Evolutionary conservation across 768 basidiomycete genomes (phyloP).

Genomic region (Candolleomyces efflorescens): DNA sequence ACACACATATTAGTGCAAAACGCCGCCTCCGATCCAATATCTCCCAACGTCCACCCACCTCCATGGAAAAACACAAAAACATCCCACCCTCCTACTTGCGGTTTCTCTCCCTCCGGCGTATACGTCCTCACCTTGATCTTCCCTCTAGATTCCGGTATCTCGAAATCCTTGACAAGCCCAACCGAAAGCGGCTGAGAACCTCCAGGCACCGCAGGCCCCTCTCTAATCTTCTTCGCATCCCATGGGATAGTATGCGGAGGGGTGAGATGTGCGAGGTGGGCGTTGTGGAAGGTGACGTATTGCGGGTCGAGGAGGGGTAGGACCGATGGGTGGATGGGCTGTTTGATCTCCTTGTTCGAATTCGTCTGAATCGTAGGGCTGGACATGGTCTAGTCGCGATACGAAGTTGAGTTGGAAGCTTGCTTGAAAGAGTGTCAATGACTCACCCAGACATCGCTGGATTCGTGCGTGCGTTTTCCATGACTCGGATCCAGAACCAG

Average conservation of each 20-base stretch:
- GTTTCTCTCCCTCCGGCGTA: constrained; percentile 51
- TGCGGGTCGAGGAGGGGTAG: constrained; percentile 57
- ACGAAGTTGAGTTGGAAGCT: too few species aligned
- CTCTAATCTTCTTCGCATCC: constrained; percentile 49
- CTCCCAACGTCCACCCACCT: constrained; percentile 77
- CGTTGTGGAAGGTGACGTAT: constrained; percentile 60
- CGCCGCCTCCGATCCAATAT: constrained; percentile 52
- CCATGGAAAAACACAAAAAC: constrained; percentile 74
- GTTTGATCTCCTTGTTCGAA: constrained; percentile 12
- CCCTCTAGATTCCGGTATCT: constrained; percentile 24
- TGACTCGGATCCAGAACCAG: too few species aligned
- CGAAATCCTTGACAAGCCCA: constrained; percentile 49
- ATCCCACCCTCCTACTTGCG: constrained; percentile 63
- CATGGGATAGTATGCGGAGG: constrained; percentile 58
- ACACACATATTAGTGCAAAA: constrained; percentile 61
- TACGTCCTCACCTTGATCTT: constrained; percentile 58
- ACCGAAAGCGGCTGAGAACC: constrained; percentile 53
- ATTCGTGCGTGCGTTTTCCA: too few species aligned
- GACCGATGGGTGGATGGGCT: constrained; percentile 63
- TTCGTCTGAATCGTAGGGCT: background rate
- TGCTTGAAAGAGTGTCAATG: too few species aligned
- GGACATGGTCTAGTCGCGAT: background rate
- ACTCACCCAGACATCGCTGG: too few species aligned
- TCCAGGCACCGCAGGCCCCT: constrained; percentile 50
- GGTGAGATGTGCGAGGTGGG: constrained; percentile 38